Percentiles rank a stretch among this genome's conserved stretches.
phyloP scores from a whole-genome alignment of 2,329 filamentous ascomycete genomes.

The Pseudogymnoascus sp. region DNA sequence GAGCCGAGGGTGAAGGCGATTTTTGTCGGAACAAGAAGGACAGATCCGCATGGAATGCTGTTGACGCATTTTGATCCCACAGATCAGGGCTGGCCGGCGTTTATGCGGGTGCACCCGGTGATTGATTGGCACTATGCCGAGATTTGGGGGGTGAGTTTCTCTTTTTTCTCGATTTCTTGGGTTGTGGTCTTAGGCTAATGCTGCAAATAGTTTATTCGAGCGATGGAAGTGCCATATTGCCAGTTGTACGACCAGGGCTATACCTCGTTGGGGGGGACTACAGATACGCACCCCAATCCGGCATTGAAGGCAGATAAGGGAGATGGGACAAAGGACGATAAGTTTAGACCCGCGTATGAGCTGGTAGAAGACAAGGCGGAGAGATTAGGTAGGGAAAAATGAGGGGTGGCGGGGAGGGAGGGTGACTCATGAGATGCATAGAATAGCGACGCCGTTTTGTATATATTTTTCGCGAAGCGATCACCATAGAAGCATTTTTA shows the following conservation, averaged over 20 bases:
- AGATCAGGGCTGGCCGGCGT: slow-evolving; percentile 81
- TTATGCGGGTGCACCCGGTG: slow-evolving; percentile 90
- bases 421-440: neutral
- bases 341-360: slow-evolving; percentile 69
- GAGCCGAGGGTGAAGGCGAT: slow-evolving; percentile 64
- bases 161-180: neutral
- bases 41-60: slow-evolving; percentile 79
- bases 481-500: slow-evolving; percentile 1
- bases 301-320: slow-evolving; percentile 44
- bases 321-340: slow-evolving; percentile 26
- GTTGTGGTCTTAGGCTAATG: slow-evolving; percentile 15
- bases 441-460: slow-evolving; percentile 5
- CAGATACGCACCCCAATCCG: slow-evolving; percentile 87
- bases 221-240: slow-evolving; percentile 78
- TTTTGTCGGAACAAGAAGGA: slow-evolving; percentile 81
- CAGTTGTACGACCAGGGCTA: slow-evolving; percentile 81
- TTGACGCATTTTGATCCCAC: slow-evolving; percentile 81
- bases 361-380: slow-evolving; percentile 70
- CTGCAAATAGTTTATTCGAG: slow-evolving; percentile 45
- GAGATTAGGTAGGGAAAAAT: slow-evolving; percentile 60
- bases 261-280: slow-evolving; percentile 83
- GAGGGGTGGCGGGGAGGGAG: neutral
- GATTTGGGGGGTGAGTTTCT: slow-evolving; percentile 75
- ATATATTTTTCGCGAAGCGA: neutral
- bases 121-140: slow-evolving; percentile 97